Conservation (phyloP, 306 rosid species). For the Prosopis cineraria region DNA sequence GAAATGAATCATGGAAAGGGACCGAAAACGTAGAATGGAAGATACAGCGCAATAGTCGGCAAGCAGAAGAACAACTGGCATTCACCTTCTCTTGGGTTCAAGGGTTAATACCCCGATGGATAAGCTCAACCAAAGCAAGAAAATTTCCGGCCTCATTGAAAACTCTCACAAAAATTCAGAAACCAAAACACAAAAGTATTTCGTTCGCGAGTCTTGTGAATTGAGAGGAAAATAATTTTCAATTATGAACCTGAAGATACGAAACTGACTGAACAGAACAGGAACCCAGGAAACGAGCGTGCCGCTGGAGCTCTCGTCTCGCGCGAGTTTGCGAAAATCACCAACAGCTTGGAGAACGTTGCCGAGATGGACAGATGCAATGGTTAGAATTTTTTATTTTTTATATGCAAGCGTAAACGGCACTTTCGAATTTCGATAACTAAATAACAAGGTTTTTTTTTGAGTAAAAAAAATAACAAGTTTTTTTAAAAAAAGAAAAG, state of each 20-base stretch:
- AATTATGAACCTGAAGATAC: slow-evolving; percentile 39
- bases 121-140: not conserved
- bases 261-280: slow-evolving; percentile 13
- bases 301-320: slow-evolving; percentile 1
- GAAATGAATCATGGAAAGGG: slow-evolving; percentile 5
- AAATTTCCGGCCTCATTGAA: not conserved
- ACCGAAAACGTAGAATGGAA: slow-evolving; percentile 9
- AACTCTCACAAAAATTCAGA: not conserved
- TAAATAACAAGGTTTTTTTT: no score
- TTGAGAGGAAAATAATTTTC: not conserved
- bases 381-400: not conserved
- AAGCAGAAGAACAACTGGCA: slow-evolving; percentile 3
- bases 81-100: slow-evolving; percentile 2
- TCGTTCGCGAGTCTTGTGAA: slow-evolving; percentile 18
- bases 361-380: not conserved
- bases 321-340: slow-evolving; percentile 30
- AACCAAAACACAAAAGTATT: slow-evolving; percentile 12
- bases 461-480: no score
- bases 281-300: slow-evolving; percentile 23
- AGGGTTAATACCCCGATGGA: not conserved
- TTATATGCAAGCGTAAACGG: no score
- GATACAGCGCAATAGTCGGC: slow-evolving; percentile 27
- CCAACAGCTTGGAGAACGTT: not conserved
- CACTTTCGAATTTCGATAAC: no score
- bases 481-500: no score